Evolutionary conservation across 2,329 filamentous ascomycete genomes (phyloP).

Genomic region (Pseudogymnoascus sp.): DNA sequence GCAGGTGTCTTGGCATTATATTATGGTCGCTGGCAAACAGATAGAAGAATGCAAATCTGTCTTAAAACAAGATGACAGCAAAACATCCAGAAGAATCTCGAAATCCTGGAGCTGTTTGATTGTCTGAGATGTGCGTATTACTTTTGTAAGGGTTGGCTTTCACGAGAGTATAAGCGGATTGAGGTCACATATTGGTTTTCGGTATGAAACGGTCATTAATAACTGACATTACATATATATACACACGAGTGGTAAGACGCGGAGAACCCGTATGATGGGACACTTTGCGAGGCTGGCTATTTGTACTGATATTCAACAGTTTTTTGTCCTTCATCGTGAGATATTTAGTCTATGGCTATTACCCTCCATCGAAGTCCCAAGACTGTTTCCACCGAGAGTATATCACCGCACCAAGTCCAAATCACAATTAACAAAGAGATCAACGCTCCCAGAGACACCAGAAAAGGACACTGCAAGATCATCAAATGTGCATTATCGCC

Average conservation of each 20-base stretch:
- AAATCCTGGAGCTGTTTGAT: neutral
- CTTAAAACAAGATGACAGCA: neutral
- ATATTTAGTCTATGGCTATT: neutral
- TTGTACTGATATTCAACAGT: too few relatives aligned
- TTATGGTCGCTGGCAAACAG: neutral
- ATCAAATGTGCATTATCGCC: neutral
- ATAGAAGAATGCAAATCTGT: neutral
- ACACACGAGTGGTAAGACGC: neutral
- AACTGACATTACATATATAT: neutral
- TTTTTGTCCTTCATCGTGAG: too few relatives aligned
- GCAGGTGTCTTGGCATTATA: slow-evolving; percentile 1
- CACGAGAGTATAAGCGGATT: neutral
- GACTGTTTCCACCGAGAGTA: neutral
- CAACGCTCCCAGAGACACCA: neutral
- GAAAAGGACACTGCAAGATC: neutral
- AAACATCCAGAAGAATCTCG: neutral
- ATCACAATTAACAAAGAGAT: neutral
- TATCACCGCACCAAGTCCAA: neutral
- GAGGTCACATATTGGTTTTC: neutral
- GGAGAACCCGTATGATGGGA: neutral
- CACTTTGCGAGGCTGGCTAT: neutral
- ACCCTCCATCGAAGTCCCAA: neutral
- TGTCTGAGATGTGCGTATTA: neutral
- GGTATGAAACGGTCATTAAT: neutral
- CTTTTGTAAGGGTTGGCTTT: neutral